Evolutionary conservation across 1,284 basidiomycete species (phyloP), one percentile per base, ranked within the genome.

Genomic region (Puccinia polysora): DNA sequence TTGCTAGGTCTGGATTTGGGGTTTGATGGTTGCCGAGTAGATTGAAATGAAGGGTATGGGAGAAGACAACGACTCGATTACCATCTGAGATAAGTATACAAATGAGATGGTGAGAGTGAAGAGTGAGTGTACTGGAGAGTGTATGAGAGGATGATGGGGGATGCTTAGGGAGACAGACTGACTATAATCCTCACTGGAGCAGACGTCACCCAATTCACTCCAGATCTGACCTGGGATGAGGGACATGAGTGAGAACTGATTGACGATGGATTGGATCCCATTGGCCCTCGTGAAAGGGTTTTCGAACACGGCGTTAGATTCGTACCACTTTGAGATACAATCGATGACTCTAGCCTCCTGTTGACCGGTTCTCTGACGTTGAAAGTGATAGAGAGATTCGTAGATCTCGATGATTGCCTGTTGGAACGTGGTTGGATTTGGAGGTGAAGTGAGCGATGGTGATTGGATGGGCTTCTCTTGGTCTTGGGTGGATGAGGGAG

Each of bases 381-480:
- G 64, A 20, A 52, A 45, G 6, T 55, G 23, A 36, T 67, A 67
- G 1, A 67, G 23, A 2, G 50, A 67, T 34, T 67, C 52, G 18
- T 56, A 67, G 28, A 67, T 55, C 50, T 67, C 64, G 12, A 67
- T 23, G 23, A 67, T 67, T 3, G 64, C 64, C 25, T 67, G 47
- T 43, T 43, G 32, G 38, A 53, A 67, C 10, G 20, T 65, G n/a
- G n/a, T n/a, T n/a, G n/a, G n/a, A n/a, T n/a, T n/a, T n/a, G n/a
- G n/a, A n/a, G n/a, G n/a, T n/a, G n/a, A n/a, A n/a, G n/a, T n/a
- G n/a, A n/a, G n/a, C n/a, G n/a, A n/a, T n/a, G n/a, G n/a, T n/a
- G n/a, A n/a, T n/a, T n/a, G n/a, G n/a, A n/a, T n/a, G n/a, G n/a
- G n/a, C n/a, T n/a, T n/a, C n/a, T n/a, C n/a, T n/a, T n/a, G n/a